Evolutionary conservation across 192 early-diverging fungal genomes (phyloP).

Genomic region (Chytriomyces confervae): DNA sequence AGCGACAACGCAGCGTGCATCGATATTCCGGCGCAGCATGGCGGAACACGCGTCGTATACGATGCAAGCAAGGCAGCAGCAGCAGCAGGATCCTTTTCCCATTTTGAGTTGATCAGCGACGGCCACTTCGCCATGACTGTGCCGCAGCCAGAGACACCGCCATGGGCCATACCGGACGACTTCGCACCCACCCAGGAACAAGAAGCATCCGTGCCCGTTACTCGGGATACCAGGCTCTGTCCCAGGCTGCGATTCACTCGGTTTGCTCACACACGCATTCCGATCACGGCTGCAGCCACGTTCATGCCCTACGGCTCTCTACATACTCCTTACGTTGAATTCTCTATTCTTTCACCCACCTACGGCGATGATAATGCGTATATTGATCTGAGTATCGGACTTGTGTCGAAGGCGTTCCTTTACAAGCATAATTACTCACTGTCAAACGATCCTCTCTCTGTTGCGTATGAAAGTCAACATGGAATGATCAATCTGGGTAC

Average conservation of each 20-base stretch:
- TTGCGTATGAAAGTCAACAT: constrained; percentile 19
- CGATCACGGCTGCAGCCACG: background rate
- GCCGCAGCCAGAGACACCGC: background rate
- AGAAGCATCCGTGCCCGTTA: background rate
- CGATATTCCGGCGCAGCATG: no score
- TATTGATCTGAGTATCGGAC: constrained; percentile 11
- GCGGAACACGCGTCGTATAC: no score
- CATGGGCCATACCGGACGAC: background rate
- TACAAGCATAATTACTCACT: background rate
- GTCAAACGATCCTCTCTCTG: background rate
- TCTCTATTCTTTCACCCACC: background rate
- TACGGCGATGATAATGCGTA: background rate
- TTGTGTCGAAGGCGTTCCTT: background rate
- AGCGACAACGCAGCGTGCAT: no score
- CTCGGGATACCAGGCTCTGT: no score
- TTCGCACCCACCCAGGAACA: background rate
- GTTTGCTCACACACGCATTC: no score
- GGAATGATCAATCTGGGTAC: constrained; percentile 36
- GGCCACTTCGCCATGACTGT: background rate
- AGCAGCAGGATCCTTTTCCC: no score
- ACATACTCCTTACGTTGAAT: background rate
- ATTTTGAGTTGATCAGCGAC: background rate
- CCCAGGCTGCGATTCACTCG: no score
- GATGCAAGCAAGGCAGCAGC: no score
- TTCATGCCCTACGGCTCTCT: background rate